phyloP scores from a whole-genome alignment of 2,329 filamentous ascomycete species.

The Aulographum hederae region DNA sequence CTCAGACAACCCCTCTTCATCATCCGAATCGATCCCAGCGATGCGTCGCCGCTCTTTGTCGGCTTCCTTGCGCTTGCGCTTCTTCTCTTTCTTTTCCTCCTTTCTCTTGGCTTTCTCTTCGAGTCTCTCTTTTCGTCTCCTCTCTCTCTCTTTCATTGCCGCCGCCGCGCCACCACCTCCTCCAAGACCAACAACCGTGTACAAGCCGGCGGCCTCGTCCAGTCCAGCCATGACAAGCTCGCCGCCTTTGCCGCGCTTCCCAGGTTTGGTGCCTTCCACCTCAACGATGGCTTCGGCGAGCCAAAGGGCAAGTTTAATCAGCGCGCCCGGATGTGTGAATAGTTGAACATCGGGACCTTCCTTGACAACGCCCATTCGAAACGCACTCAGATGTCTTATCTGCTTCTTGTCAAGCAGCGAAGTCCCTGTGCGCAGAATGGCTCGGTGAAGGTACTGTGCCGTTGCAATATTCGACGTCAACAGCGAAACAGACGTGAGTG shows the following conservation, averaged over 20 bases:
- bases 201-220: conserved; percentile 73
- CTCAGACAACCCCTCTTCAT: conserved; percentile 28
- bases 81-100: conserved; percentile 24
- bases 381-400: conserved; percentile 79
- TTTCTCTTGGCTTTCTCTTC: conserved; percentile 29
- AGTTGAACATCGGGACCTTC: conserved; percentile 82
- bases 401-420: conserved; percentile 84
- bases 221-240: conserved; percentile 82
- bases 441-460: conserved; percentile 76
- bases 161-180: conserved; percentile 56
- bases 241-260: conserved; percentile 39
- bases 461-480: conserved; percentile 61
- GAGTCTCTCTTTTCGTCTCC: conserved; percentile 47
- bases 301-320: conserved; percentile 90
- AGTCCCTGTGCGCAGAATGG: conserved; percentile 85
- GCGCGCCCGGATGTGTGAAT: conserved; percentile 80
- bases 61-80: conserved; percentile 41
- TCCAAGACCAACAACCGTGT: conserved; percentile 83
- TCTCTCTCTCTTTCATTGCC: conserved; percentile 37
- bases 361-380: conserved; percentile 89
- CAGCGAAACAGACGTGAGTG: conserved; percentile 40
- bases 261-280: conserved; percentile 54
- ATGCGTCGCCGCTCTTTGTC: conserved; percentile 35
- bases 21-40: conserved; percentile 39
- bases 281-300: conserved; percentile 81